These are phyloP conservation scores for Malassezia vespertilionis DNA, from an alignment of 1,284 basidiomycete genomes.

Conservation along the genomic window DNA sequence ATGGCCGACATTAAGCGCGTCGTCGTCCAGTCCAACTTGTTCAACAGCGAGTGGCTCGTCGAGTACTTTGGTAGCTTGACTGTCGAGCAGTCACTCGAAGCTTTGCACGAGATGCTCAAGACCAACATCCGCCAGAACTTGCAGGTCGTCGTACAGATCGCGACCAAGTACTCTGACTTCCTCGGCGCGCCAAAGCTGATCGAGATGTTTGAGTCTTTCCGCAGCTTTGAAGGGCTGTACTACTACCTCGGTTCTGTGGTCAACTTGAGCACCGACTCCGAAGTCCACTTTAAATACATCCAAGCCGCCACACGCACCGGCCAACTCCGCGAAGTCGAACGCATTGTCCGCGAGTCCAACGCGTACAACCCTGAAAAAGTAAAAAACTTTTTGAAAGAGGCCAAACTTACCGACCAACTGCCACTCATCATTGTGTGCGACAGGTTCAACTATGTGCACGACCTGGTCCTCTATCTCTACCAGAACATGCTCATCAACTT, in stretches of 20 bases:
- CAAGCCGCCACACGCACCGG: conserved; percentile 97
- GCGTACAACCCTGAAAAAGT: conserved; percentile 98
- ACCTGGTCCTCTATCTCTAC: conserved; percentile 95
- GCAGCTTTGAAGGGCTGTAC: conserved; percentile 95
- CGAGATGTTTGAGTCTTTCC: conserved; percentile 97
- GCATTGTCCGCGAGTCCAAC: conserved; percentile 95
- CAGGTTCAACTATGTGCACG: conserved; percentile 99
- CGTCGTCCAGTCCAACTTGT: conserved; percentile 79
- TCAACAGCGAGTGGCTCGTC: conserved; percentile 90
- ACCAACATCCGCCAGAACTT: conserved; percentile 97
- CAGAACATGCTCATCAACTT: conserved; percentile 94
- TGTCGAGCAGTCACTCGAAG: conserved; percentile 95
- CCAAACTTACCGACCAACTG: conserved; percentile 88
- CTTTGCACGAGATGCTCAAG: conserved; percentile 91
- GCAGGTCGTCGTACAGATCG: conserved; percentile 91
- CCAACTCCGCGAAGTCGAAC: conserved; percentile 96
- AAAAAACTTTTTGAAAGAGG: conserved; percentile 97
- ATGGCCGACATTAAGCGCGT: conserved; percentile 93
- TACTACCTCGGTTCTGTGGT: conserved; percentile 96
- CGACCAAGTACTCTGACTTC: conserved; percentile 97
- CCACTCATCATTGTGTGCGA: conserved; percentile 99
- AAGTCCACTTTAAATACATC: conserved; percentile 99
- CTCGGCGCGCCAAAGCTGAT: conserved; percentile 93
- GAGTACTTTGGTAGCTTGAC: conserved; percentile 94
- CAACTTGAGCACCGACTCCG: conserved; percentile 87